A percentile compares a stretch with the other conserved stretches of the same genome.
These are phyloP conservation scores for Durio zibethinus DNA, from an alignment of 345 rosid genomes.

Conservation along the genomic window DNA sequence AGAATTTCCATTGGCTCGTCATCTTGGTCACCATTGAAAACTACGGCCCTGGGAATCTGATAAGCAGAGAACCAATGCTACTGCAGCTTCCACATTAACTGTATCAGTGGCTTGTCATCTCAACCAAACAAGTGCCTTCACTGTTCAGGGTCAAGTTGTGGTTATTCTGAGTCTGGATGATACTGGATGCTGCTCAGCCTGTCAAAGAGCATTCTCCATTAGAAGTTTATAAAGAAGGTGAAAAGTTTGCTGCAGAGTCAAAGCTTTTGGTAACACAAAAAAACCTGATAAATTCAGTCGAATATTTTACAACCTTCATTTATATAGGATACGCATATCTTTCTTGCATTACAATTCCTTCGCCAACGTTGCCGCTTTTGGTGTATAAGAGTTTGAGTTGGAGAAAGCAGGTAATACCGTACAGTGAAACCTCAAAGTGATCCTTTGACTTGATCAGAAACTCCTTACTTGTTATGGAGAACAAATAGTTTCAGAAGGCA, in stretches of 20 bases:
- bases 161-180: not conserved
- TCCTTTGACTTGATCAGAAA: not conserved
- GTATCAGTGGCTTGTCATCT: not conserved
- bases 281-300: not conserved
- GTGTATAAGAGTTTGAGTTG: not conserved
- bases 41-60: not conserved
- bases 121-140: not conserved
- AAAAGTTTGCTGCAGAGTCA: no score
- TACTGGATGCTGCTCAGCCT: not conserved
- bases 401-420: not conserved
- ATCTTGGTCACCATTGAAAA: constrained; percentile 7
- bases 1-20: constrained; percentile 53
- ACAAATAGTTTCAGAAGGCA: not conserved
- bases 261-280: no score
- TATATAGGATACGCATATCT: not conserved
- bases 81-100: not conserved
- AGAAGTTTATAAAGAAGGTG: not conserved
- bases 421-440: not conserved
- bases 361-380: not conserved
- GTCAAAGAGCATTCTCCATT: not conserved
- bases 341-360: not conserved
- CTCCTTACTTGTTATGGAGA: no score
- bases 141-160: not conserved
- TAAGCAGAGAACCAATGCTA: not conserved
- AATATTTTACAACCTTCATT: not conserved